These are phyloP conservation scores for Nepenthes alata DNA, from an alignment of 179 eudicot species.

Conservation along the genomic window DNA sequence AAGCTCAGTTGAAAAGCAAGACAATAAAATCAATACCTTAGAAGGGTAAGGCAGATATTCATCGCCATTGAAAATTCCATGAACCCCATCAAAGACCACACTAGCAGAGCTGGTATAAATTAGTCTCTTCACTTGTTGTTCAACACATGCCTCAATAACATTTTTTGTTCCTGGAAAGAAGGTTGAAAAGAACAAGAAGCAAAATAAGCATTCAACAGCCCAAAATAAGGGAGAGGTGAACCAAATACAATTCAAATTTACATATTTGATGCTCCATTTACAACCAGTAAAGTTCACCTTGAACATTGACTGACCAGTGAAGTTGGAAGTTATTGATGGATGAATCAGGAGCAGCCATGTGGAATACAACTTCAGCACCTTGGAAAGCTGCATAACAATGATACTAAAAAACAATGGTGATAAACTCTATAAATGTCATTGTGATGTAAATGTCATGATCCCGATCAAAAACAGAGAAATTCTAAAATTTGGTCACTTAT, in stretches of 20 bases:
- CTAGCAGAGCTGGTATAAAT: slow-evolving; percentile 89
- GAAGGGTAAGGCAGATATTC: slow-evolving; percentile 80
- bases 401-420: neutral
- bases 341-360: slow-evolving; percentile 81
- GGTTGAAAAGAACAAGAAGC: neutral
- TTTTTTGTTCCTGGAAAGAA: slow-evolving; percentile 55
- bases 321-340: slow-evolving; percentile 72
- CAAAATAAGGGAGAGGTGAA: slow-evolving; percentile 1
- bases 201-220: neutral
- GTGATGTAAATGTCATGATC: too few species aligned
- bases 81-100: slow-evolving; percentile 88
- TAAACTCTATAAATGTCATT: neutral
- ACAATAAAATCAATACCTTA: slow-evolving; percentile 38
- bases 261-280: slow-evolving; percentile 13
- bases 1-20: neutral
- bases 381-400: slow-evolving; percentile 40
- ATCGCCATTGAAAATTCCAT: slow-evolving; percentile 59
- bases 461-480: neutral
- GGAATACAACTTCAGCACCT: slow-evolving; percentile 79
- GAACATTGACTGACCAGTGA: slow-evolving; percentile 58
- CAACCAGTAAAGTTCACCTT: slow-evolving; percentile 23
- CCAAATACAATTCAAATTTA: neutral
- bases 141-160: slow-evolving; percentile 70
- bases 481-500: neutral
- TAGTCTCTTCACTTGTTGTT: slow-evolving; percentile 62